Conservation (phyloP, 805 yeast species). For the Pichia eremophila region DNA sequence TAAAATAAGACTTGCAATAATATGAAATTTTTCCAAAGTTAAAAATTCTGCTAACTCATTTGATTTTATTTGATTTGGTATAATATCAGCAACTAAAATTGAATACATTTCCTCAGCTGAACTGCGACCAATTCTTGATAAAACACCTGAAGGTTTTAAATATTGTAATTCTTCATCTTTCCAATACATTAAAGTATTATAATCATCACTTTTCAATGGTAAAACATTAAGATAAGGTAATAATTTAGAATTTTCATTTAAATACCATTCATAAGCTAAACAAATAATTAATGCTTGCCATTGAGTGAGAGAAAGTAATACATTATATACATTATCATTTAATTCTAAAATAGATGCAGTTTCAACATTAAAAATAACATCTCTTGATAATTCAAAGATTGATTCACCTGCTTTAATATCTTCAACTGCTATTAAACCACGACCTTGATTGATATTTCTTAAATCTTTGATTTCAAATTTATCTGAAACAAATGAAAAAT, state of each 20-base stretch:
- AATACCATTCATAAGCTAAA: conserved; percentile 50
- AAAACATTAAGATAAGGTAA: conserved; percentile 58
- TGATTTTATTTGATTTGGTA: conserved; percentile 31
- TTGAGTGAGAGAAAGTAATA: conserved; percentile 38
- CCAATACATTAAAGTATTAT: conserved; percentile 80
- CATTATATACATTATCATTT: conserved; percentile 24
- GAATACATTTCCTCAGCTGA: conserved; percentile 54
- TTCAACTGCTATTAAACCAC: conserved; percentile 61
- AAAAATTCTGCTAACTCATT: conserved; percentile 25
- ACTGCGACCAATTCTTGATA: conserved; percentile 61
- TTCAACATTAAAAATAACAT: conserved; percentile 45
- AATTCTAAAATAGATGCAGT: conserved; percentile 38
- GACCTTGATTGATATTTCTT: conserved; percentile 53
- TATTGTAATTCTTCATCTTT: conserved; percentile 41
- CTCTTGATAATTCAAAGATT: conserved; percentile 62
- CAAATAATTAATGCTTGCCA: conserved; percentile 77
- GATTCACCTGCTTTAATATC: conserved; percentile 55
- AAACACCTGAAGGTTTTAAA: conserved; percentile 62
- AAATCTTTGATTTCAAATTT: conserved; percentile 55
- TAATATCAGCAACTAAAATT: conserved; percentile 29
- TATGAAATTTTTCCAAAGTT: conserved; percentile 51
- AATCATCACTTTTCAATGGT: conserved; percentile 36
- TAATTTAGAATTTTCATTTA: conserved; percentile 51
- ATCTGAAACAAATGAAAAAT: conserved; percentile 41
- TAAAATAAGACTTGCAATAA: conserved; percentile 74